phyloP scores from a whole-genome alignment of 371 early-diverging fungal genomes.

The Amoeboaphelidium protococcarum region DNA sequence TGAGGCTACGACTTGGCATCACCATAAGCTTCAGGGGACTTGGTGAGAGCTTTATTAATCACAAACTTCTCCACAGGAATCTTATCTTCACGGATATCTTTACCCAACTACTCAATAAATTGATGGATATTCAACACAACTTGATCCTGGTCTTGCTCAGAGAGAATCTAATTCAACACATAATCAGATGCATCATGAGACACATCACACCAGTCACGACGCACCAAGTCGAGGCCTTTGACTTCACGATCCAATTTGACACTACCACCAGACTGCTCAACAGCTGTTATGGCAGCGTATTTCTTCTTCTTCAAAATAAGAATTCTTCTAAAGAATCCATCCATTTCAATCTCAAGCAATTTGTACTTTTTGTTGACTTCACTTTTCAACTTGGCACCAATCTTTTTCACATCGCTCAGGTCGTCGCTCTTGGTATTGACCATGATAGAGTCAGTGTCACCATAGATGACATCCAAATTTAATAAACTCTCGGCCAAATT shows the following conservation, averaged over 20 bases:
- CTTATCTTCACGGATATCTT: too few species aligned
- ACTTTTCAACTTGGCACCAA: conserved; percentile 51
- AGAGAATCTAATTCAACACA: conserved; percentile 50
- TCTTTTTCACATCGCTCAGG: conserved; percentile 39
- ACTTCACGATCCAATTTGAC: conserved; percentile 43
- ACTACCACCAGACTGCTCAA: conserved; percentile 26
- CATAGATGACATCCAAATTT: conserved; percentile 67
- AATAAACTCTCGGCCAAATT: conserved; percentile 36
- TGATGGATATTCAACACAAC: conserved; percentile 44
- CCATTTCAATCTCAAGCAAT: conserved; percentile 89
- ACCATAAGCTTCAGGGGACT: conserved; percentile 72
- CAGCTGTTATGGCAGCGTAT: conserved; percentile 74
- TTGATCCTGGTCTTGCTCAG: conserved; percentile 33
- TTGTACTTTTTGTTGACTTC: conserved; percentile 77
- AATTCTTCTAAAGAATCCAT: conserved; percentile 80
- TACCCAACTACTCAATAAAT: conserved; percentile 34
- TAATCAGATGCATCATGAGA: conserved; percentile 64
- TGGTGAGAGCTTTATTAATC: conserved; percentile 81
- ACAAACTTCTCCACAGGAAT: conserved; percentile 61
- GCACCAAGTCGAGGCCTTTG: conserved; percentile 92
- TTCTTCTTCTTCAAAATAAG: conserved; percentile 98
- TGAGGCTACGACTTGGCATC: conserved; percentile 80
- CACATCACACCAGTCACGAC: conserved; percentile 94
- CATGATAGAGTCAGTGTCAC: conserved; percentile 99
- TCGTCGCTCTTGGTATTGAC: conserved; percentile 70